Conservation (phyloP, 208 protist species). For the Wallacemonas sp. region DNA sequence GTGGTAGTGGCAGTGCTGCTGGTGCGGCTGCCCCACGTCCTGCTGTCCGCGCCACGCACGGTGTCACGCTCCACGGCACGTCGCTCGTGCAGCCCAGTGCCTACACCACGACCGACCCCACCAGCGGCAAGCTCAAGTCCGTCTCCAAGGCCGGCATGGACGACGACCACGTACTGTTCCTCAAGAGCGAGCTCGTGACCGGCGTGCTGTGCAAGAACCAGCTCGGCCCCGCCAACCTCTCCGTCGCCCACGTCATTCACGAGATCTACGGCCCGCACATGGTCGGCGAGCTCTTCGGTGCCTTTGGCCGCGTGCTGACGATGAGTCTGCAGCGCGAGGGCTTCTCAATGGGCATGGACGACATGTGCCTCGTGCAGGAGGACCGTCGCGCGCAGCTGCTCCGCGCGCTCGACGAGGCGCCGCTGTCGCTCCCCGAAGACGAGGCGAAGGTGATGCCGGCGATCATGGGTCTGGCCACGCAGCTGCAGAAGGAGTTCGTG, state of each 20-base stretch:
- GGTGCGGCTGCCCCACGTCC: slow-evolving; percentile 2
- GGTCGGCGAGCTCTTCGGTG: slow-evolving; percentile 94
- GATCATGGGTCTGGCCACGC: slow-evolving; percentile 78
- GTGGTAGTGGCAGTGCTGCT: too few species aligned
- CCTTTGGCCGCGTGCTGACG: slow-evolving; percentile 96
- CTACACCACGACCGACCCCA: slow-evolving; percentile 58
- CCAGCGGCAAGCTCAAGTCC: slow-evolving; percentile 25
- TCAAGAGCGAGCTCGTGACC: slow-evolving; percentile 94
- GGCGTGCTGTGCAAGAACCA: slow-evolving; percentile 99
- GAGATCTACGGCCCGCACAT: slow-evolving; percentile 97
- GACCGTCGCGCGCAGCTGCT: slow-evolving; percentile 67
- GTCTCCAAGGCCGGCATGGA: slow-evolving; percentile 46
- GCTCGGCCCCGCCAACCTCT: slow-evolving; percentile 82
- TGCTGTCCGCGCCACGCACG: slow-evolving; percentile 20
- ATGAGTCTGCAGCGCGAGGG: slow-evolving; percentile 94
- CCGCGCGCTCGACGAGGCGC: slow-evolving; percentile 76
- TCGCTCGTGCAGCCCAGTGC: slow-evolving; percentile 84
- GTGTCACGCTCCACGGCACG: slow-evolving; percentile 85
- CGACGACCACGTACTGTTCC: slow-evolving; percentile 88
- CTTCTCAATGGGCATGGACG: slow-evolving; percentile 98
- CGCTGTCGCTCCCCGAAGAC: slow-evolving; percentile 70
- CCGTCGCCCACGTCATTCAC: slow-evolving; percentile 94
- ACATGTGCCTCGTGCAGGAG: slow-evolving; percentile 94
- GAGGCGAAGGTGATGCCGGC: slow-evolving; percentile 75
- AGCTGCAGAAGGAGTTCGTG: slow-evolving; percentile 90